These are phyloP conservation scores for Jamesozyma hellenica DNA, from an alignment of 805 yeast genomes.

Conservation along the genomic window DNA sequence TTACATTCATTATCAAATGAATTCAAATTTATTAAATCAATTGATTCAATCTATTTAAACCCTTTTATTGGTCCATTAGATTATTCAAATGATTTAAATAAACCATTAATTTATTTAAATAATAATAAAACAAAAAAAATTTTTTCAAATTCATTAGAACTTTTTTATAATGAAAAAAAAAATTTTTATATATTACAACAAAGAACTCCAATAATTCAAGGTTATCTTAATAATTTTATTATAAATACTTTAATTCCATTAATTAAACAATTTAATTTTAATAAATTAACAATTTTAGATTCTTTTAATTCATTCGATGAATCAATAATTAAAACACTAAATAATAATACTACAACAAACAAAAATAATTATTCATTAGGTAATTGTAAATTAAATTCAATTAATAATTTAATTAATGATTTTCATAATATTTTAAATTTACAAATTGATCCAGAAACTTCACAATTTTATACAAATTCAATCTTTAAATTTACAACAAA, in stretches of 20 bases:
- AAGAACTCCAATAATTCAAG: slow-evolving; percentile 75
- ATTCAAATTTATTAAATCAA: slow-evolving; percentile 40
- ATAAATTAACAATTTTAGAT: slow-evolving; percentile 47
- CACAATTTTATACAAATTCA: slow-evolving; percentile 12
- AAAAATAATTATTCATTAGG: slow-evolving; percentile 15
- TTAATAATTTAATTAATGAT: slow-evolving; percentile 14
- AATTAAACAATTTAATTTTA: slow-evolving; percentile 33
- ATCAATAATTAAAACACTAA: not conserved
- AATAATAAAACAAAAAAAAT: slow-evolving; percentile 8
- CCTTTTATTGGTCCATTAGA: slow-evolving; percentile 84
- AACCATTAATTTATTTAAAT: slow-evolving; percentile 10
- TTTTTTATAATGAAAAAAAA: slow-evolving; percentile 37
- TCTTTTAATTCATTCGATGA: slow-evolving; percentile 53
- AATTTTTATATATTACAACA: slow-evolving; percentile 61
- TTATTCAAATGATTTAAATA: slow-evolving; percentile 19
- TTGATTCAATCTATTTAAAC: slow-evolving; percentile 54
- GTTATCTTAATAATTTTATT: slow-evolving; percentile 42
- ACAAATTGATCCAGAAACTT: slow-evolving; percentile 10
- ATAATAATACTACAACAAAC: slow-evolving; percentile 1
- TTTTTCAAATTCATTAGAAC: slow-evolving; percentile 57
- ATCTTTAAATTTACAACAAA: slow-evolving; percentile 15
- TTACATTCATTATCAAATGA: slow-evolving; percentile 36
- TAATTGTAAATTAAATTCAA: slow-evolving; percentile 15
- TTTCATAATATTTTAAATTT: slow-evolving; percentile 18
- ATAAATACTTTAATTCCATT: slow-evolving; percentile 42